Evolutionary conservation across 495 filamentous ascomycete genomes (phyloP).

Genomic region (Niebla homalea): DNA sequence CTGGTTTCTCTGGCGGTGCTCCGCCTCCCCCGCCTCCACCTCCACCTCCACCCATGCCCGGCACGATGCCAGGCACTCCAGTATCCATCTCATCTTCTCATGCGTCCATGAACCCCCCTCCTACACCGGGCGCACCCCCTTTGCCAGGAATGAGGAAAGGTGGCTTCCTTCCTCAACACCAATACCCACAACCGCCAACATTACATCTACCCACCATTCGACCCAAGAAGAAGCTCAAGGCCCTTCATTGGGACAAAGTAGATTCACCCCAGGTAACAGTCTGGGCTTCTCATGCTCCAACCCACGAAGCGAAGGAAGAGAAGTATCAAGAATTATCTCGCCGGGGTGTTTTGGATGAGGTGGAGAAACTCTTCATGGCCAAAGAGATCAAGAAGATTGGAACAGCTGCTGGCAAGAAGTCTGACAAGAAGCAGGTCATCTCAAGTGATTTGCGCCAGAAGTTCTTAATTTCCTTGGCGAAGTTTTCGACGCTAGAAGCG

Average conservation of each 20-base stretch:
- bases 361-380: constrained; percentile 92
- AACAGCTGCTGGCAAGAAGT: constrained; percentile 50
- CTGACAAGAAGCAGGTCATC: constrained; percentile 96
- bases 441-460: constrained; percentile 80
- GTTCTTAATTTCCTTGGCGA: constrained; percentile 86
- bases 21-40: constrained; percentile 45
- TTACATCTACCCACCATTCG: constrained; percentile 59
- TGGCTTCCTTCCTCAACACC: constrained; percentile 35
- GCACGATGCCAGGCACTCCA: constrained; percentile 21
- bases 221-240: constrained; percentile 98
- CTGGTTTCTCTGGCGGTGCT: constrained; percentile 29
- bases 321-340: constrained; percentile 85
- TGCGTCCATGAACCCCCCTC: constrained; percentile 29
- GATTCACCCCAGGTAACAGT: constrained; percentile 88
- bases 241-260: constrained; percentile 97
- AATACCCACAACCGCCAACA: constrained; percentile 29
- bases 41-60: constrained; percentile 19
- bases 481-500: constrained; percentile 66
- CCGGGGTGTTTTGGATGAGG: constrained; percentile 91
- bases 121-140: constrained; percentile 42
- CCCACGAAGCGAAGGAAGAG: constrained; percentile 72
- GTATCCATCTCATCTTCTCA: constrained; percentile 9
- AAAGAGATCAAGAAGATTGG: constrained; percentile 90
- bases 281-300: constrained; percentile 80
- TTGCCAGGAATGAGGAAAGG: constrained; percentile 43